phyloP scores from a whole-genome alignment of 805 yeast genomes.

The Candida boidinii region DNA sequence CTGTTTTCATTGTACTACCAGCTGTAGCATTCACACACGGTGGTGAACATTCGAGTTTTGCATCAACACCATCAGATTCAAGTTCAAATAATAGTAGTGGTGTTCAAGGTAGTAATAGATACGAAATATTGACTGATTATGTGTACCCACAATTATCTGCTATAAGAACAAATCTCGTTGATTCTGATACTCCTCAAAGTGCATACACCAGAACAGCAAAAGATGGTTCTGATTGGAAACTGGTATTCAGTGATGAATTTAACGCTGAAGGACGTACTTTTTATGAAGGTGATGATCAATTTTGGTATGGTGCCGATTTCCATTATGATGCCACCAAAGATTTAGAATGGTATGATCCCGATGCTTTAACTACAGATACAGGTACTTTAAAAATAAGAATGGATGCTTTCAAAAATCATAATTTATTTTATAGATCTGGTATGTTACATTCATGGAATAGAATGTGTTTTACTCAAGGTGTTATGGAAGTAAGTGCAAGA shows the following conservation, averaged over 20 bases:
- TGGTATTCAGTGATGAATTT: constrained; percentile 80
- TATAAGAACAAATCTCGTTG: constrained; percentile 42
- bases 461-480: constrained; percentile 72
- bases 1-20: constrained; percentile 74
- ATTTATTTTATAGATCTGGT: constrained; percentile 68
- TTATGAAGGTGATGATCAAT: constrained; percentile 76
- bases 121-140: constrained; percentile 45
- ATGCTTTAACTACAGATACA: constrained; percentile 59
- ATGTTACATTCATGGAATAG: constrained; percentile 88
- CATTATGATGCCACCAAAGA: constrained; percentile 76
- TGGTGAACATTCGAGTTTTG: constrained; percentile 12
- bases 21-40: constrained; percentile 68
- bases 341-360: constrained; percentile 84
- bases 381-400: constrained; percentile 56
- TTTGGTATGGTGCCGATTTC: constrained; percentile 68
- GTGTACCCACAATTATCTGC: constrained; percentile 49
- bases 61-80: constrained; percentile 55
- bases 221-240: constrained; percentile 53
- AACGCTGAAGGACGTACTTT: constrained; percentile 75
- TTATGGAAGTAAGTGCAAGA: constrained; percentile 58
- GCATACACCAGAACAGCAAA: constrained; percentile 37
- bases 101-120: constrained; percentile 12
- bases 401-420: constrained; percentile 70
- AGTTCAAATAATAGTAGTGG: constrained; percentile 25
- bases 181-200: constrained; percentile 51